Evolutionary conservation across 331 rosid species (phyloP).

Genomic region (Spiraea crenata): DNA sequence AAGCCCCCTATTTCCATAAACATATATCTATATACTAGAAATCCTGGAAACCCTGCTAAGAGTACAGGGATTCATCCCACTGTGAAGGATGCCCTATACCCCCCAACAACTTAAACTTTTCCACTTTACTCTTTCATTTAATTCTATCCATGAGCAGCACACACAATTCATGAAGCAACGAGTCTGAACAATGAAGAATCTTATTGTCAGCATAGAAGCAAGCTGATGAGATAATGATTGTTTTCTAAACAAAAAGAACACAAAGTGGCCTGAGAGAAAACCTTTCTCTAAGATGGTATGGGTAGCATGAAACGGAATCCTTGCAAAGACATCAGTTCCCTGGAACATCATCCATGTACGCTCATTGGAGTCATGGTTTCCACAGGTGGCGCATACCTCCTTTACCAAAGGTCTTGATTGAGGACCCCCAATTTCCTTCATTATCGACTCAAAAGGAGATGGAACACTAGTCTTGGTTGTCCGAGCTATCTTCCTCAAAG

Average conservation of each 20-base stretch:
- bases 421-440: conserved; percentile 65
- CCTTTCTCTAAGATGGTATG: conserved; percentile 81
- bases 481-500: conserved; percentile 73
- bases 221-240: not conserved
- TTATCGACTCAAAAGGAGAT: conserved; percentile 77
- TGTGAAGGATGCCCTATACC: too few species aligned
- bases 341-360: conserved; percentile 80
- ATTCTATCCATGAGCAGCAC: too few species aligned
- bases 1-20: too few species aligned
- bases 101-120: too few species aligned
- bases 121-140: too few species aligned
- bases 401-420: conserved; percentile 66
- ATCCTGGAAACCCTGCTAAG: too few species aligned
- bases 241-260: not conserved
- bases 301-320: conserved; percentile 87
- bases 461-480: conserved; percentile 82
- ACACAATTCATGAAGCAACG: too few species aligned
- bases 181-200: not conserved
- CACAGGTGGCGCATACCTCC: conserved; percentile 82
- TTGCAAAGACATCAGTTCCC: conserved; percentile 74
- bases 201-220: too few species aligned
- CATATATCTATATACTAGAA: too few species aligned
- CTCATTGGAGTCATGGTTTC: conserved; percentile 72
- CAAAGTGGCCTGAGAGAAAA: conserved; percentile 14
- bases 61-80: too few species aligned